Evolutionary conservation across 192 early-diverging fungal species (phyloP), one percentile per base, ranked within the genome.

Genomic region (Entrophospora sp.): DNA sequence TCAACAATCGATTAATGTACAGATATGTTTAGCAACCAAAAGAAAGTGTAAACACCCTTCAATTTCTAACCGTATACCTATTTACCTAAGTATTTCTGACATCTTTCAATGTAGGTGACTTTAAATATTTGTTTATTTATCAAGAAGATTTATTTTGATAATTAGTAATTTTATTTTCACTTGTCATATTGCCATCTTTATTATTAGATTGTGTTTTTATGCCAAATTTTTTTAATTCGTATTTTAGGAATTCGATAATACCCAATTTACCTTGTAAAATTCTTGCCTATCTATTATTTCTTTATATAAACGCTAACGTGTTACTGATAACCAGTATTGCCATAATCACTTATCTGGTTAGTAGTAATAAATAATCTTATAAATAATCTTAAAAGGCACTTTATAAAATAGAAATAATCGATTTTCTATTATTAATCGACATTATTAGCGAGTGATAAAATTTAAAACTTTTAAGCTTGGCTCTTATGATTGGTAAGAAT

Each of bases 181-280:
- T n/a, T n/a, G n/a, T n/a, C n/a, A n/a, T n/a, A n/a, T n/a, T n/a
- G n/a, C n/a, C n/a, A n/a, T n/a, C n/a, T n/a, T n/a, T n/a, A n/a
- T n/a, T n/a, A n/a, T n/a, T 51, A 53, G 51, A 53, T 20, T 9
- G 9, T 14, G 24, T 53, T 7, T 53, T 53, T 28, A 53, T 53
- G 30, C 51, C 51, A 18, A 53, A 53, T n/a, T 53, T 53, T 53
- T 30, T 53, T n/a, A 18, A 53, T 53, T 53, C 51, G 1, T 9
- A 31, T 7, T 31, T 53, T 6, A 28, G 8, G 7, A 24, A 32
- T 3, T 7, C 27, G 18, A 6, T 16, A 5, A 53, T 53, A 31
- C 27, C 51, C 13, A 28, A 30, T n/a, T 28, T 18, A 16, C 0
- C 27, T 31, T 53, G 51, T 53, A 53, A 53, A 53, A 0, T 30